Evolutionary conservation across 495 filamentous ascomycete species (phyloP).

Genomic region (Bacidia rubella): DNA sequence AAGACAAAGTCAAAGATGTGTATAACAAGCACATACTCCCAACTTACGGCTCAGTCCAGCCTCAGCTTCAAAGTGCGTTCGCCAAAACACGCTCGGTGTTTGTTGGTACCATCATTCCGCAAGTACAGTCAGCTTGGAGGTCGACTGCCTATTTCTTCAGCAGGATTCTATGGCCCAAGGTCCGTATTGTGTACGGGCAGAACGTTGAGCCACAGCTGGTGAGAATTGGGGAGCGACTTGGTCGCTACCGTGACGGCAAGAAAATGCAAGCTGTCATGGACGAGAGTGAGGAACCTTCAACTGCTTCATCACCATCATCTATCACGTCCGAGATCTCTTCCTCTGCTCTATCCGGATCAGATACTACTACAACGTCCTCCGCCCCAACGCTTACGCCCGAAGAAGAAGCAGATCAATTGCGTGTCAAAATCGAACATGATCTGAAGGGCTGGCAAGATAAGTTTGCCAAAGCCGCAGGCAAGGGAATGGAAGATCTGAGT

Average conservation of each 20-base stretch:
- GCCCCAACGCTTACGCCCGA: constrained; percentile 26
- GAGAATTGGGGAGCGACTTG: constrained; percentile 80
- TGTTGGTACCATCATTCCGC: constrained; percentile 57
- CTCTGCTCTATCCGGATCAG: constrained; percentile 18
- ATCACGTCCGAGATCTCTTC: constrained; percentile 23
- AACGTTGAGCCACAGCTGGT: constrained; percentile 93
- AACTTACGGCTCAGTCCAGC: constrained; percentile 53
- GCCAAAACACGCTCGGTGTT: constrained; percentile 50
- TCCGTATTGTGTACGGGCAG: constrained; percentile 68
- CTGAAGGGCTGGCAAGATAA: constrained; percentile 71
- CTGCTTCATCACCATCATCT: constrained; percentile 9
- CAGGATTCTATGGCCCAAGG: constrained; percentile 61
- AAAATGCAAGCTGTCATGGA: constrained; percentile 44
- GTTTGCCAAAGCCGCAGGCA: constrained; percentile 68
- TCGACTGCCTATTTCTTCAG: constrained; percentile 54
- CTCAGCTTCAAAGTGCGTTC: constrained; percentile 62
- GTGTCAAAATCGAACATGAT: constrained; percentile 62
- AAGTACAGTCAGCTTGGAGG: constrained; percentile 53
- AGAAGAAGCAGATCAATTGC: constrained; percentile 38
- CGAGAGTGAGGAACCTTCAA: constrained; percentile 21
- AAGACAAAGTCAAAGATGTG: constrained; percentile 44
- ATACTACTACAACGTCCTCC: constrained; percentile 18
- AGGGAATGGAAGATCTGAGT: constrained; percentile 59
- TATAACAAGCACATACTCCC: constrained; percentile 65
- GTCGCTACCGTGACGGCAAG: constrained; percentile 61